Percentiles rank a stretch among this genome's conserved stretches.
These are phyloP conservation scores for Asclepias syriaca DNA, from an alignment of 257 asterid species.

Conservation along the genomic window DNA sequence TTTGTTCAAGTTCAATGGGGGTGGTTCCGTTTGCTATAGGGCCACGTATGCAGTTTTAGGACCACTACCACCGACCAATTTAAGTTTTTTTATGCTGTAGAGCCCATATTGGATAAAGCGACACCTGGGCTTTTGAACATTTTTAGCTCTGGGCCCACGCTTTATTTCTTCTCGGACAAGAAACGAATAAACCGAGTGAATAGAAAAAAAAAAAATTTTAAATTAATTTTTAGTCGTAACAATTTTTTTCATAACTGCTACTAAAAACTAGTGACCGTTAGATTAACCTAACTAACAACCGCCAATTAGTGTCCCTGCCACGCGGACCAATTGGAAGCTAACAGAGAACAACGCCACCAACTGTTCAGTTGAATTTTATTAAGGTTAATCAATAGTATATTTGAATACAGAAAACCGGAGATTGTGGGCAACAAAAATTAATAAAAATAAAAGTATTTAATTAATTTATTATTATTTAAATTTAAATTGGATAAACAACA, in stretches of 20 bases:
- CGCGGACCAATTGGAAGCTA: slow-evolving; percentile 11
- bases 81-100: no score
- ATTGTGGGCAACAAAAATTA: neutral
- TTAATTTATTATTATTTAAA: no score
- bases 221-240: neutral
- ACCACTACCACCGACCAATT: slow-evolving; percentile 7
- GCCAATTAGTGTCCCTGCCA: neutral
- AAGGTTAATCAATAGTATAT: no score
- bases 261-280: slow-evolving; percentile 11
- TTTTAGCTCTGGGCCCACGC: neutral
- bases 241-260: slow-evolving; percentile 3
- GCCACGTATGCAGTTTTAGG: neutral
- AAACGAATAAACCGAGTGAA: neutral
- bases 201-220: neutral
- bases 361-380: neutral
- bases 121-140: neutral
- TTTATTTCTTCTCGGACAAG: neutral
- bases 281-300: neutral
- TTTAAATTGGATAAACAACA: no score
- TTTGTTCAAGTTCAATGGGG: neutral
- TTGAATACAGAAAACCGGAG: neutral
- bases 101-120: neutral
- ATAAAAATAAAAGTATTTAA: no score
- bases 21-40: neutral
- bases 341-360: neutral